Evolutionary conservation across 1,139 yeast species (phyloP).

Genomic region (Lizanozyma gosingica): DNA sequence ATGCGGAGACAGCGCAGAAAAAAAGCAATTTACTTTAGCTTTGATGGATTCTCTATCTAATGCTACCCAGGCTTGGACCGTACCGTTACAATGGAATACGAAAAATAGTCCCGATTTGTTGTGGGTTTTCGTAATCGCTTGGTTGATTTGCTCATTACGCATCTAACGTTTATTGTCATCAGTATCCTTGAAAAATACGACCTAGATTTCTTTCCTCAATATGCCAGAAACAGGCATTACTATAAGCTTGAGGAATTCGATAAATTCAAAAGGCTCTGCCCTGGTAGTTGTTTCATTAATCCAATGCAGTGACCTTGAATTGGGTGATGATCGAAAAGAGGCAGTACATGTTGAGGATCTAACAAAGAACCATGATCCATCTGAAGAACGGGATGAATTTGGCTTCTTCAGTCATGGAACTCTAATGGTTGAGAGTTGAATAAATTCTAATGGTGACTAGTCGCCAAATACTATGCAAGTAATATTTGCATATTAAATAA

Average conservation of each 20-base stretch:
- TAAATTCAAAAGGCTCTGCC: too few species aligned
- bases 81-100: background rate
- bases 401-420: too few species aligned
- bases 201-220: background rate
- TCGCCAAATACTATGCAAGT: too few species aligned
- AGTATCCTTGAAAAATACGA: background rate
- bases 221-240: background rate
- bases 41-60: background rate
- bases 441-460: too few species aligned
- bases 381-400: background rate
- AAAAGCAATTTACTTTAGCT: background rate
- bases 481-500: too few species aligned
- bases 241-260: background rate
- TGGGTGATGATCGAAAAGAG: too few species aligned
- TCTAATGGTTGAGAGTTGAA: too few species aligned
- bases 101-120: background rate
- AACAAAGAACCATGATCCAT: background rate
- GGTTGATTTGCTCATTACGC: background rate
- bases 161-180: background rate
- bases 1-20: background rate
- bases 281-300: too few species aligned
- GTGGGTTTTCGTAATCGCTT: background rate
- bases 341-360: background rate
- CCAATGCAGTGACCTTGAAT: too few species aligned
- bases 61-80: background rate